Base-by-base conservation (phyloP, 2,329 filamentous ascomycete genomes). In the Colletotrichum neosansevieriae region DNA sequence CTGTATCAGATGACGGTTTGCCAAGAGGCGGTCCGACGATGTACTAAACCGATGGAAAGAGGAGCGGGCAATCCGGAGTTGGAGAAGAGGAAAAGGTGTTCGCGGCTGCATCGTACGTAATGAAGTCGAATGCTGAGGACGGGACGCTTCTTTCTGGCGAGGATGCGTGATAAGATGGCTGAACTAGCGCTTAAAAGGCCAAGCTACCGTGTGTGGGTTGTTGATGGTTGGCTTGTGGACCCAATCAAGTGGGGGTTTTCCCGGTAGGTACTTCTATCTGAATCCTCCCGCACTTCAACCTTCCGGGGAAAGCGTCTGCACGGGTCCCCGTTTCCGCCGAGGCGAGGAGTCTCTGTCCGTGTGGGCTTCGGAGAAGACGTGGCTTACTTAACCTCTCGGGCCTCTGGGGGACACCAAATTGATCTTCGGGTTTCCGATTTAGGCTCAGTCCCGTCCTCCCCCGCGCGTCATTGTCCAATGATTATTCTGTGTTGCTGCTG, bases 401-500 rank as follows among this genome's bases (percentile, higher is more conserved):
- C n/a, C n/a, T n/a, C n/a, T n/a, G n/a, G n/a, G n/a, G n/a, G n/a
- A n/a, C n/a, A n/a, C n/a, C n/a, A n/a, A n/a, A n/a, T 19, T 21
- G 21, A 36, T 3, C 11, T 36, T 12, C 34, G 34, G 2, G 34
- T 36, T 7, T 7, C 34, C 7, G 34, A 4, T 36, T 12, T 12
- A 21, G 21, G 21, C 21, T 21, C 21, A 3, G 21, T 21, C 21
- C 21, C 21, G 21, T 21, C 21, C 21, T 21, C 21, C 32, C 38
- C 9, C 15, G 38, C n/a, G 34, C 53, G 19, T n/a, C 29, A 57
- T 57, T 44, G 53, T 44, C 36, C 53, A 57, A 57, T 57, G 15
- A n/a, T n/a, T n/a, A n/a, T n/a, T n/a, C n/a, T n/a, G n/a, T n/a
- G n/a, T n/a, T n/a, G n/a, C n/a, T n/a, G n/a, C n/a, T n/a, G n/a